Evolutionary conservation across 192 early-diverging fungal species (phyloP).

Genomic region (Coemansia sp.): DNA sequence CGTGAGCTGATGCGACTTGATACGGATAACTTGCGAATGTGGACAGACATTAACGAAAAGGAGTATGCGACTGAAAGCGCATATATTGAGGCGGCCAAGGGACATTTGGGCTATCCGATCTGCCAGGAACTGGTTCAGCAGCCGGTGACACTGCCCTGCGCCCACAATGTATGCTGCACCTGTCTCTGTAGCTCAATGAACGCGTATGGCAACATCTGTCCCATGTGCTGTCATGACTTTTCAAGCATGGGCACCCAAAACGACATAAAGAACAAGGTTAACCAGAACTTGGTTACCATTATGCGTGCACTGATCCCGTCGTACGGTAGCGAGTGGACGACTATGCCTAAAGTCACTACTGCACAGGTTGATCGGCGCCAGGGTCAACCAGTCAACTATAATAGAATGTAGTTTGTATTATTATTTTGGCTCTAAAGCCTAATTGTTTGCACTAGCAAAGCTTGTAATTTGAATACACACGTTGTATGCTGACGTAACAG

Average conservation of each 20-base stretch:
- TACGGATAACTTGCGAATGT: slow-evolving; percentile 33
- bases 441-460: no score
- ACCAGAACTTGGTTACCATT: slow-evolving; percentile 34
- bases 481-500: slow-evolving; percentile 8
- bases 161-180: slow-evolving; percentile 41
- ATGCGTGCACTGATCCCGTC: slow-evolving; percentile 40
- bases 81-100: slow-evolving; percentile 28
- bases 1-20: slow-evolving; percentile 41
- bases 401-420: not conserved
- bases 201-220: slow-evolving; percentile 32
- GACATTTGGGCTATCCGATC: slow-evolving; percentile 35
- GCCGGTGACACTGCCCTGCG: slow-evolving; percentile 44
- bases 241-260: slow-evolving; percentile 18
- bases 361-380: slow-evolving; percentile 22
- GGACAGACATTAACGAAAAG: slow-evolving; percentile 20
- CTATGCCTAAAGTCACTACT: not conserved
- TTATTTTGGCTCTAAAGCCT: no score
- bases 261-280: slow-evolving; percentile 11
- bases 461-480: not conserved
- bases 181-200: slow-evolving; percentile 37
- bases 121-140: slow-evolving; percentile 48
- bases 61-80: slow-evolving; percentile 18
- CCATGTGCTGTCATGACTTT: slow-evolving; percentile 37
- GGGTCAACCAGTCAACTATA: no score
- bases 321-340: slow-evolving; percentile 33